phyloP scores from a whole-genome alignment of 257 asterid genomes.

The Salvia hispanica region DNA sequence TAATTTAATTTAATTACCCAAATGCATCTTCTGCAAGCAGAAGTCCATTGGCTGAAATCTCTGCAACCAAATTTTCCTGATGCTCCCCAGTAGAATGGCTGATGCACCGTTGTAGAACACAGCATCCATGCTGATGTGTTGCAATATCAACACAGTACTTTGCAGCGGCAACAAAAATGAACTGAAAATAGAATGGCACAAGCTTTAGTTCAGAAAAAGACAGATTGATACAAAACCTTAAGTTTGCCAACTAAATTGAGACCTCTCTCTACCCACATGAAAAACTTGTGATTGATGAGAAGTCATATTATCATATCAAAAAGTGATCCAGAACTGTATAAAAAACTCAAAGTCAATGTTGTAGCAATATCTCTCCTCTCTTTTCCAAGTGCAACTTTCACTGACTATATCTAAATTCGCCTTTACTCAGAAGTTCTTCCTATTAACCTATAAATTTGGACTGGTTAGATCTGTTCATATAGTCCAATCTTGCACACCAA shows the following conservation, averaged over 20 bases:
- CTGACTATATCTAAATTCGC: not conserved
- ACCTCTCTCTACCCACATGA: not conserved
- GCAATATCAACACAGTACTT: constrained; percentile 88
- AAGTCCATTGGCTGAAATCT: constrained; percentile 71
- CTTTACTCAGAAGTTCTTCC: not conserved
- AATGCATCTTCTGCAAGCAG: constrained; percentile 91
- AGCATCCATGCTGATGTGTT: constrained; percentile 91
- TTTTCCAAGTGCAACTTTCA: not conserved
- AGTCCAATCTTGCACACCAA: not conserved
- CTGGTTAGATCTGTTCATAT: not conserved
- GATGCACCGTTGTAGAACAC: constrained; percentile 92
- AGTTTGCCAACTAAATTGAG: constrained; percentile 4
- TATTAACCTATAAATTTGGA: not conserved
- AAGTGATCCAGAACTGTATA: not conserved
- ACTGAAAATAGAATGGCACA: constrained; percentile 47
- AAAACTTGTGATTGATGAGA: constrained; percentile 6
- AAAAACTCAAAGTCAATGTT: not conserved
- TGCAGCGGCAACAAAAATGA: constrained; percentile 85
- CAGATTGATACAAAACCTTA: constrained; percentile 9
- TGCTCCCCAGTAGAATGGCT: constrained; percentile 67
- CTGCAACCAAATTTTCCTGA: constrained; percentile 63
- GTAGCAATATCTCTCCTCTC: not conserved
- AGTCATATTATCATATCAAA: not conserved
- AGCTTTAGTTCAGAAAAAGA: constrained; percentile 17
- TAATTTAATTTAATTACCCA: constrained; percentile 57